Evolutionary conservation across 2,329 filamentous ascomycete genomes (phyloP).

Genomic region (Biscogniauxia mediterranea): DNA sequence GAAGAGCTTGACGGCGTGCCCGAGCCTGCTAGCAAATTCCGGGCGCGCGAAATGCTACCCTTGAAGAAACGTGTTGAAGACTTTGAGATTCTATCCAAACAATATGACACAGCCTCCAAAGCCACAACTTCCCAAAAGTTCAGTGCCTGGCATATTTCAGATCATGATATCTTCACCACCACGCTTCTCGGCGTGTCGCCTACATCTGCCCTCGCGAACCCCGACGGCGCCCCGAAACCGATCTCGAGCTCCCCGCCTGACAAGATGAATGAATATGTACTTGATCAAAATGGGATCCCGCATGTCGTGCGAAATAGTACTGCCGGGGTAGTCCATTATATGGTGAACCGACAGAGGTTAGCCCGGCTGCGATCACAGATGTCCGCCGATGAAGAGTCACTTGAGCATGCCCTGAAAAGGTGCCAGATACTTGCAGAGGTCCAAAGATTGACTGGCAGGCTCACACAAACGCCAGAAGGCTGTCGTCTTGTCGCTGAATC

Average conservation of each 20-base stretch:
- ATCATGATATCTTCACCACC: conserved; percentile 43
- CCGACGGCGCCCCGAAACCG: neutral
- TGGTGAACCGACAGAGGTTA: conserved; percentile 27
- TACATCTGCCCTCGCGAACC: conserved; percentile 1
- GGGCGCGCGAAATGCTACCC: conserved; percentile 31
- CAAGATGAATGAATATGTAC: conserved; percentile 7
- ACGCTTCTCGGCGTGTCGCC: conserved; percentile 30
- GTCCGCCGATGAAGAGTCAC: neutral
- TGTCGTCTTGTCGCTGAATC: conserved; percentile 11
- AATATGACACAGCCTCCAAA: conserved; percentile 13
- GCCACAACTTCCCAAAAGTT: conserved; percentile 11
- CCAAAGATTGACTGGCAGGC: conserved; percentile 24
- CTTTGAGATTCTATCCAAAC: conserved; percentile 29
- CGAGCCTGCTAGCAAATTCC: neutral
- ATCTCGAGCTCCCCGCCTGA: neutral
- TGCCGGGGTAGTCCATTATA: conserved; percentile 22
- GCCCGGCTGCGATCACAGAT: neutral
- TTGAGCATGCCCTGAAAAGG: conserved; percentile 8
- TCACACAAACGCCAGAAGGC: conserved; percentile 19
- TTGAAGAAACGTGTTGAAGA: conserved; percentile 27
- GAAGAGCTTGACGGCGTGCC: conserved; percentile 35
- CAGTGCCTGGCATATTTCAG: conserved; percentile 39
- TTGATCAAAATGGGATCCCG: conserved; percentile 31
- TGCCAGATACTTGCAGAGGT: conserved; percentile 19
- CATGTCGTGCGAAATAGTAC: conserved; percentile 10